Conservation (phyloP, 352 stramenopile genomes). For the Globisporangium echinulatum region DNA sequence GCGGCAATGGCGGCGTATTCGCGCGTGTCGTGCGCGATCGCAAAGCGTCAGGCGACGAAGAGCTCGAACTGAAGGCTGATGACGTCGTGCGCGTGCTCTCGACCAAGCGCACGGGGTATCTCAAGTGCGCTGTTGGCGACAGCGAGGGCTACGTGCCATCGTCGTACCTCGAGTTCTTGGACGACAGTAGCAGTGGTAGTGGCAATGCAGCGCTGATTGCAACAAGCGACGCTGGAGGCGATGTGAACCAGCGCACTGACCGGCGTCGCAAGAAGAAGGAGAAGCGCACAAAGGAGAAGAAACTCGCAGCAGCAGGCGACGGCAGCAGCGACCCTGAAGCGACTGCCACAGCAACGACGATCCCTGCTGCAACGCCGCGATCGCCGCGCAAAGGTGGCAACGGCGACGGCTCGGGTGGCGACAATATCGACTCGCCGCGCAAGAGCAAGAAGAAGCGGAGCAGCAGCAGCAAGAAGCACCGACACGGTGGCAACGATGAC, state of each 20-base stretch:
- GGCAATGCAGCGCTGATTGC: neutral
- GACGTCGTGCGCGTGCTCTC: slow-evolving; percentile 74
- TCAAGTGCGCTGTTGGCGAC: slow-evolving; percentile 75
- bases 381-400: slow-evolving; percentile 40
- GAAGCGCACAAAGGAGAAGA: slow-evolving; percentile 37
- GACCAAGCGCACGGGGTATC: slow-evolving; percentile 70
- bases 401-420: slow-evolving; percentile 13
- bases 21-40: slow-evolving; percentile 65
- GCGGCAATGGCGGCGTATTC: slow-evolving; percentile 16
- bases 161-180: slow-evolving; percentile 81
- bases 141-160: slow-evolving; percentile 72
- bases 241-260: slow-evolving; percentile 35
- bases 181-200: slow-evolving; percentile 15
- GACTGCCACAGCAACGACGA: slow-evolving; percentile 4
- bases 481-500: slow-evolving; percentile 21
- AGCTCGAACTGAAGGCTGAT: slow-evolving; percentile 50
- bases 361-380: slow-evolving; percentile 2
- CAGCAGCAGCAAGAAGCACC: slow-evolving; percentile 23
- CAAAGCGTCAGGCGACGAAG: slow-evolving; percentile 70
- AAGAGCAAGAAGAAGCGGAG: slow-evolving; percentile 60
- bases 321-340: slow-evolving; percentile 35
- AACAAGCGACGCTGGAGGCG: slow-evolving; percentile 9
- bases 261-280: slow-evolving; percentile 55
- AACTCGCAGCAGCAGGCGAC: neutral
- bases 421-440: slow-evolving; percentile 25